Evolutionary conservation across 192 early-diverging fungal genomes (phyloP), one percentile per base, ranked within the genome.

Genomic region (Gamsiella multidivaricata): DNA sequence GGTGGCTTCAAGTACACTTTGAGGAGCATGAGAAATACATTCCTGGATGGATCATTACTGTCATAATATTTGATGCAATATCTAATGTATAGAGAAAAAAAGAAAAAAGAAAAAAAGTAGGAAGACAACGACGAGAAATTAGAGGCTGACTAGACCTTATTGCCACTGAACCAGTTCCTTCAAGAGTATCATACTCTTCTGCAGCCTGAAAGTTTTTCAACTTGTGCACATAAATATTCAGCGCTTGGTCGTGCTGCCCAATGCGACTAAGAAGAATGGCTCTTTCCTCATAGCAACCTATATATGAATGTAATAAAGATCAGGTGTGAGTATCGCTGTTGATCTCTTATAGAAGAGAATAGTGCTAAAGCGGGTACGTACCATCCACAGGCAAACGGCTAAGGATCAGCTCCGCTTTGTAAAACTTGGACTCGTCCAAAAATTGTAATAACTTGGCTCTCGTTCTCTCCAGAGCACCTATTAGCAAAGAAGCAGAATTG

Each of bases 231-330:
- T 93, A 91, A 61, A 97, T 88, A 46, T 84, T 76, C 26, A 98
- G 80, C 5, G 95, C 93, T 61, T 98, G 94, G 54, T 91, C 91
- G 59, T 97, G 95, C 49, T 92, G 90, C 11, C 91, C 92, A 55
- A 98, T 89, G 45, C 92, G 82, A 67, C 92, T 89, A 7, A 98
- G 83, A 11, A 97, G 80, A 32, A 93, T 82, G 0, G 92, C 92
- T 9, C 93, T 84, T 75, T 96, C 96, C 68, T 94, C 92, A 69
- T 87, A 93, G 41, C 95, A 84, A 34, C 82, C 92, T 93, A 52
- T 37, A 12, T n/a, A n/a, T n/a, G n/a, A n/a, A n/a, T n/a, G n/a
- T n/a, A n/a, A n/a, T n/a, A n/a, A n/a, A n/a, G n/a, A n/a, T n/a
- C n/a, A n/a, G n/a, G n/a, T n/a, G n/a, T n/a, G n/a, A n/a, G n/a